phyloP scores from a whole-genome alignment of 1,139 yeast genomes.

The Candida tunisiensis region DNA sequence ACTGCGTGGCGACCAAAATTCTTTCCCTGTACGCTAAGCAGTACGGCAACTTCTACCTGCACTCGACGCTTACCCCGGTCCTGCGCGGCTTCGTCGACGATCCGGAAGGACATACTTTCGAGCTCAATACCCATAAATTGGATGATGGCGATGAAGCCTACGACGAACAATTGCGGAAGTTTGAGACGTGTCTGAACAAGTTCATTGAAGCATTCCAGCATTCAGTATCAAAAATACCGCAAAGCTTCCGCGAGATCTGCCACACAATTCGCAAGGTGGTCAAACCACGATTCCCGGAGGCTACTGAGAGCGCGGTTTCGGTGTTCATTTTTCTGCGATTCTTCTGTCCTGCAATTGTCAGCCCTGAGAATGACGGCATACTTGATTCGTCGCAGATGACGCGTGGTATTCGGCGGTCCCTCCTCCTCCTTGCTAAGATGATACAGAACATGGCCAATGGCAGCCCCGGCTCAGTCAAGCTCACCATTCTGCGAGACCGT shows the following conservation, averaged over 20 bases:
- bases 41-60: conserved; percentile 45
- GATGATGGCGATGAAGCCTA: conserved; percentile 31
- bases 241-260: conserved; percentile 46
- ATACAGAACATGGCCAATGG: conserved; percentile 77
- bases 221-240: conserved; percentile 40
- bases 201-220: conserved; percentile 38
- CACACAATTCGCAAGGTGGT: conserved; percentile 44
- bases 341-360: conserved; percentile 76
- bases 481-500: conserved; percentile 37
- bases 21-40: conserved; percentile 54
- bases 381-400: conserved; percentile 10
- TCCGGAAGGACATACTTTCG: conserved; percentile 49
- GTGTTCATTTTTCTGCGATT: conserved; percentile 71
- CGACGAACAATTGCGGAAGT: conserved; percentile 19
- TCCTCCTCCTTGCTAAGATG: conserved; percentile 62
- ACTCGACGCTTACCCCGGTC: conserved; percentile 37
- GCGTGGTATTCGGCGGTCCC: conserved; percentile 40
- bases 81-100: conserved; percentile 31
- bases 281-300: conserved; percentile 38
- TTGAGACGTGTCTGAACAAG: neutral
- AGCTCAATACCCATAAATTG: conserved; percentile 24
- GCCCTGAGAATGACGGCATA: conserved; percentile 46
- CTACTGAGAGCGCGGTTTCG: conserved; percentile 40
- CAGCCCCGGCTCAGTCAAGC: conserved; percentile 35
- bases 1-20: conserved; percentile 67